phyloP scores from a whole-genome alignment of 805 yeast species.

The Metschnikowia lachancei region DNA sequence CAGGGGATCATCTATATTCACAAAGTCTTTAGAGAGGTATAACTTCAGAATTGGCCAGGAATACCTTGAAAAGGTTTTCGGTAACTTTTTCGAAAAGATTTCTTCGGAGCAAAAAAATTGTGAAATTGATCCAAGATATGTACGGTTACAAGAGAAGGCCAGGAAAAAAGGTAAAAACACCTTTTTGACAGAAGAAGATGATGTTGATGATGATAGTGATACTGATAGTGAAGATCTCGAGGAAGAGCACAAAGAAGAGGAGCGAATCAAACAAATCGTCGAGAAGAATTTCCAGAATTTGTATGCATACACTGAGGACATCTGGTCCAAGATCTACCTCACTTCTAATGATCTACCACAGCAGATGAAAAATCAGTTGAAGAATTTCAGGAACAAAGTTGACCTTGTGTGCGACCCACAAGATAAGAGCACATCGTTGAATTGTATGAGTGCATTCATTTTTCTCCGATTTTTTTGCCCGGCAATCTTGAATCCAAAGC shows the following conservation, averaged over 20 bases:
- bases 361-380: constrained; percentile 62
- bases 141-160: constrained; percentile 38
- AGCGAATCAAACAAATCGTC: constrained; percentile 32
- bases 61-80: constrained; percentile 69
- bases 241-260: constrained; percentile 33
- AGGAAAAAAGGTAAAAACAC: constrained; percentile 22
- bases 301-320: constrained; percentile 46
- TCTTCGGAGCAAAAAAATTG: constrained; percentile 52
- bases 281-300: constrained; percentile 50
- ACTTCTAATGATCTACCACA: constrained; percentile 76
- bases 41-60: constrained; percentile 76
- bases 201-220: constrained; percentile 23
- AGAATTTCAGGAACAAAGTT: constrained; percentile 58
- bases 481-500: constrained; percentile 83
- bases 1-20: constrained; percentile 80
- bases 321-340: constrained; percentile 64
- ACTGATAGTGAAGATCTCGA: constrained; percentile 23
- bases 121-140: constrained; percentile 76
- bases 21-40: constrained; percentile 77
- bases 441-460: constrained; percentile 79
- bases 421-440: constrained; percentile 53
- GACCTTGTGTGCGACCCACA: constrained; percentile 59
- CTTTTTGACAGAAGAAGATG: background rate
- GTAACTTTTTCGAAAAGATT: constrained; percentile 59
- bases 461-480: constrained; percentile 80